Base-by-base conservation (phyloP, 306 rosid genomes). In the Cicer pinnatifidum region DNA sequence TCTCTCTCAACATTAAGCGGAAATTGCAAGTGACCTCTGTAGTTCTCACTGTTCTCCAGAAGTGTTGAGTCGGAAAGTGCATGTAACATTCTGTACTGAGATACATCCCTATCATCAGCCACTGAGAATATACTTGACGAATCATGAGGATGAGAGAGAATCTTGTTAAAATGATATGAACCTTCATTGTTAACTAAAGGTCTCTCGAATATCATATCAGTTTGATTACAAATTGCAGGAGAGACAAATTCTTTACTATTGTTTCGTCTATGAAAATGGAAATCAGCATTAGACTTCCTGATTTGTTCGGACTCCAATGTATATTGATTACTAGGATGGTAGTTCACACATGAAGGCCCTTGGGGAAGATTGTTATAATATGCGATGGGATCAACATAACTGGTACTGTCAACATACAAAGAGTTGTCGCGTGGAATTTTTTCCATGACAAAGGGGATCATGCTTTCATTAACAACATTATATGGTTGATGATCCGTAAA, bases 1-100 rank as follows among this genome's bases (percentile, higher is more conserved):
- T 69, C 88, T 75, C 78, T 81, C 64, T 61, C 83, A 7, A 56
- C 59, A 39, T 60, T 67, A 48, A 11, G 62, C 33, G 81, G 80
- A 63, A 69, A 73, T 58, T 64, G 78, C 48, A 75, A 73, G 39
- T 66, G 83, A 77, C 38, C 57, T 69, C 44, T 73, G 83, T 68
- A 78, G 20, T 73, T 86, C 63, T 84, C 83, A 71, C 61, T 76
- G 65, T 60, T 82, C 76, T 82, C 85, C 9, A 68, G 83, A 85
- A 91, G 84, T 45, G 46, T 67, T 17, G 98, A 79, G 44, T 88
- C 89, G 7, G 92, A 88, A 56, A 61, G 52, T 47, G 75, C 85
- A 73, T 84, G 93, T 73, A 83, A 82, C 53, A 87, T 77, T 82
- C 63, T 86, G 72, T 59, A 41, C 19, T 72, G 77, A 76, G 83